Evolutionary conservation across 768 basidiomycete genomes (phyloP).

Genomic region (Dacryopinax primogenitus): DNA sequence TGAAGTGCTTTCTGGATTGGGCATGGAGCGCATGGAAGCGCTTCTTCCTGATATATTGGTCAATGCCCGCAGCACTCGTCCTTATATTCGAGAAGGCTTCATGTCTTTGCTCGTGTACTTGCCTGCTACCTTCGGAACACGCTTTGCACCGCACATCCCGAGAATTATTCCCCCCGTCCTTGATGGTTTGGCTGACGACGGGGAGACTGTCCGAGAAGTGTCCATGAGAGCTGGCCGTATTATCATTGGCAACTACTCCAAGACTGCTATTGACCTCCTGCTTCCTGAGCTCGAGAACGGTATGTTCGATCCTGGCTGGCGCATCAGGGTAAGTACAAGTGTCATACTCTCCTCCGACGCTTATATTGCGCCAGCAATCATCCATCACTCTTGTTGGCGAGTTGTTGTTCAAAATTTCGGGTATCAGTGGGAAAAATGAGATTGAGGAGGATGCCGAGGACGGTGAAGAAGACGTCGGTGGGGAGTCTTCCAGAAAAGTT

Average conservation of each 20-base stretch:
- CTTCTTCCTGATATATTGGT: slow-evolving; percentile 86
- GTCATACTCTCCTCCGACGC: slow-evolving; percentile 9
- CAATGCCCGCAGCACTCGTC: slow-evolving; percentile 76
- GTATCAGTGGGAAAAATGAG: slow-evolving; percentile 80
- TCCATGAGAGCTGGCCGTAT: slow-evolving; percentile 98
- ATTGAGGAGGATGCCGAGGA: slow-evolving; percentile 54
- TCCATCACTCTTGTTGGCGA: slow-evolving; percentile 95
- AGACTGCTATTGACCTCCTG: slow-evolving; percentile 80
- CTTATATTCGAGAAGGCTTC: slow-evolving; percentile 93
- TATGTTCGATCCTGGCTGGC: slow-evolving; percentile 91
- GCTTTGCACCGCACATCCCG: slow-evolving; percentile 90
- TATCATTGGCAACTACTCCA: slow-evolving; percentile 91
- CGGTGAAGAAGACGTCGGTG: slow-evolving; percentile 50
- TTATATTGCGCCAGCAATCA: slow-evolving; percentile 50
- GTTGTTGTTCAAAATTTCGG: slow-evolving; percentile 89
- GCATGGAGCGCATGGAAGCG: slow-evolving; percentile 94
- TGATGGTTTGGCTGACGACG: slow-evolving; percentile 77
- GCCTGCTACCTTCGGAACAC: slow-evolving; percentile 88
- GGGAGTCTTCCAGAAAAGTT: slow-evolving; percentile 72
- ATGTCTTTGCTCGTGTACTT: slow-evolving; percentile 94
- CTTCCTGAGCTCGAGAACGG: slow-evolving; percentile 87
- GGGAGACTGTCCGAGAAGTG: slow-evolving; percentile 92
- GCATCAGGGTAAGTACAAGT: slow-evolving; percentile 60
- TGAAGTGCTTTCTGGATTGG: slow-evolving; percentile 87
- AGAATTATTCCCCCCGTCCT: slow-evolving; percentile 90